These are phyloP conservation scores for Apiospora rasikravindrae DNA, from an alignment of 2,329 filamentous ascomycete genomes.

Conservation along the genomic window DNA sequence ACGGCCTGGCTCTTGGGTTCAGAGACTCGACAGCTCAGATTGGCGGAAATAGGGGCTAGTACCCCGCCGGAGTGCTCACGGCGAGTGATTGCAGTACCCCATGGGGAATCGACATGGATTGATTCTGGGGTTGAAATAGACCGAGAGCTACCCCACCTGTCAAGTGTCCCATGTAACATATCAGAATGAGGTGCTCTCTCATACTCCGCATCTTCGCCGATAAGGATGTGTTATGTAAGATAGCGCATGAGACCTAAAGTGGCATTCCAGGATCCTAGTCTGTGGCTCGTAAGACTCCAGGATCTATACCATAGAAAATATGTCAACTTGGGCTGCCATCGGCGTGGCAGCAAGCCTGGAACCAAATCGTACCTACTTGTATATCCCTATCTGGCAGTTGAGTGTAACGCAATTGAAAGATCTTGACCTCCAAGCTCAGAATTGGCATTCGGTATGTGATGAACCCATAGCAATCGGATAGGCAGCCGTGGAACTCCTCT, in stretches of 20 bases:
- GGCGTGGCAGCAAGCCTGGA: too few species aligned
- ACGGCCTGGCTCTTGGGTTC: neutral
- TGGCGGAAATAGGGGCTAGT: neutral
- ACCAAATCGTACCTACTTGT: too few species aligned
- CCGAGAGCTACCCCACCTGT: neutral
- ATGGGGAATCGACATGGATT: neutral
- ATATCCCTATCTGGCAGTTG: too few species aligned
- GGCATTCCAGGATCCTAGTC: neutral
- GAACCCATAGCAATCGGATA: neutral
- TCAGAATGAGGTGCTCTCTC: neutral
- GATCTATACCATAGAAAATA: neutral
- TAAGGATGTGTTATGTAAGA: neutral
- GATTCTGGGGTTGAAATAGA: neutral
- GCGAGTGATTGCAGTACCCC: neutral
- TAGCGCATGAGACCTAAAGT: neutral
- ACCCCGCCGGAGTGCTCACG: neutral
- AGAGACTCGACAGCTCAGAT: neutral
- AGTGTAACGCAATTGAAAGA: too few species aligned
- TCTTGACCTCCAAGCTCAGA: too few species aligned
- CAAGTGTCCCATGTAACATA: neutral
- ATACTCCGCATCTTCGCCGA: neutral
- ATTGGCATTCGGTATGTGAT: neutral
- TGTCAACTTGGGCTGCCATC: too few species aligned
- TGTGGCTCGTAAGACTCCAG: neutral
- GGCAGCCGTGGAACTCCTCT: neutral